Percentiles rank a stretch among this genome's conserved stretches.
Evolutionary conservation across 306 rosid species (phyloP).

Genomic region (Malus sylvestris): DNA sequence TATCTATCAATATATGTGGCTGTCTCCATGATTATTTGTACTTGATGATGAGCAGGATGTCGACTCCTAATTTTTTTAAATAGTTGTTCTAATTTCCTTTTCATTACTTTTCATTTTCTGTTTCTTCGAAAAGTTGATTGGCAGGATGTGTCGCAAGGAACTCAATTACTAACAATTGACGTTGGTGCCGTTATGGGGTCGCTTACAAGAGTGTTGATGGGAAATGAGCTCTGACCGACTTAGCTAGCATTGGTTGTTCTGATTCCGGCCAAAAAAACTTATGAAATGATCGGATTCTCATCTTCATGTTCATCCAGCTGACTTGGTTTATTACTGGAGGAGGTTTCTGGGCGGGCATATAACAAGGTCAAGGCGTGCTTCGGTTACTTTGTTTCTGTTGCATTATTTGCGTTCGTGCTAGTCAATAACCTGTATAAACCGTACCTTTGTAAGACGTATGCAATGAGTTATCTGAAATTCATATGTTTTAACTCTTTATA

Average conservation of each 20-base stretch:
- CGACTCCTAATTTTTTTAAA: no score
- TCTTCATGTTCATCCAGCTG: not conserved
- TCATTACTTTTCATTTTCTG: not conserved
- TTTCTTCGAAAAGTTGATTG: not conserved
- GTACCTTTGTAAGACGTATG: not conserved
- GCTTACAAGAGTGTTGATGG: constrained; percentile 62
- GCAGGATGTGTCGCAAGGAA: constrained; percentile 99
- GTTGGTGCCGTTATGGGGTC: constrained; percentile 63
- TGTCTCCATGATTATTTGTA: not conserved
- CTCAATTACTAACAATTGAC: constrained; percentile 83
- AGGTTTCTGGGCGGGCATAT: not conserved
- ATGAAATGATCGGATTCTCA: not conserved
- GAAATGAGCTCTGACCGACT: constrained; percentile 90
- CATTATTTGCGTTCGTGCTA: not conserved
- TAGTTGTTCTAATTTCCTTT: not conserved
- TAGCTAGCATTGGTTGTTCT: constrained; percentile 91
- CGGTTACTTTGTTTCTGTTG: not conserved
- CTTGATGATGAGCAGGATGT: not conserved
- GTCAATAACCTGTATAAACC: not conserved
- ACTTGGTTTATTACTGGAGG: not conserved
- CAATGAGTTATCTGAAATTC: no score
- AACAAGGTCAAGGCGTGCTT: no score
- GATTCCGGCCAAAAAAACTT: not conserved
- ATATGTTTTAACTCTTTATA: no score
- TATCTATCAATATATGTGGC: not conserved